Percentiles rank a stretch among this genome's conserved stretches.
Conservation (phyloP, 306 rosid species). For the Castanea crenata region DNA sequence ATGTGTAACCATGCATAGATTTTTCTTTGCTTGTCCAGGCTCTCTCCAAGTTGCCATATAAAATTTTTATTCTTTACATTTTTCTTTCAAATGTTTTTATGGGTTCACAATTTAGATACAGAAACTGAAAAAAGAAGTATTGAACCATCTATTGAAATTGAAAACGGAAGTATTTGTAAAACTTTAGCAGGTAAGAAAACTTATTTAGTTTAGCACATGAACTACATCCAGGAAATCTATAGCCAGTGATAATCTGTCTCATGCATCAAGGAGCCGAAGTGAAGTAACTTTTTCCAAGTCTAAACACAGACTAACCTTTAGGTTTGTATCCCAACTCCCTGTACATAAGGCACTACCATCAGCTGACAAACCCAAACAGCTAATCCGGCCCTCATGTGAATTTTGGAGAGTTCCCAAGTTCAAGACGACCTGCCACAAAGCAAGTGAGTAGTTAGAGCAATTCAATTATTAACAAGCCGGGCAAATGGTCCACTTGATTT, state of each 20-base stretch:
- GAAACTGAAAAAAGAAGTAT: not conserved
- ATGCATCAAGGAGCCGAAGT: not conserved
- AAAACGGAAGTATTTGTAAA: not conserved
- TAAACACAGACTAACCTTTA: constrained; percentile 63
- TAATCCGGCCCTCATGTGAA: constrained; percentile 74
- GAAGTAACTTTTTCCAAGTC: constrained; percentile 4
- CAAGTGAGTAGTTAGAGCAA: constrained; percentile 12
- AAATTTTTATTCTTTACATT: not conserved
- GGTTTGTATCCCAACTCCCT: constrained; percentile 95
- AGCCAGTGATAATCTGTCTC: not conserved
- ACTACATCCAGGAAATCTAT: not conserved
- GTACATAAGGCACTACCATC: constrained; percentile 99
- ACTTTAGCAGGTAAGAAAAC: not conserved
- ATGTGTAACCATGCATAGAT: not conserved
- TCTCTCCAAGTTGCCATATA: not conserved
- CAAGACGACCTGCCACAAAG: constrained; percentile 71
- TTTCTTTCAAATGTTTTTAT: not conserved
- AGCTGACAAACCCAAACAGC: constrained; percentile 94
- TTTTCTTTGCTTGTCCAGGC: not conserved
- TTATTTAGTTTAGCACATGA: not conserved
- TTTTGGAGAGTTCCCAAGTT: constrained; percentile 87
- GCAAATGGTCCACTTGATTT: constrained; percentile 4
- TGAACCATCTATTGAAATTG: not conserved
- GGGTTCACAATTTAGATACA: not conserved
- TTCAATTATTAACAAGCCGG: not conserved